Evolutionary conservation across 768 basidiomycete species (phyloP), one percentile per base, ranked within the genome.

Genomic region (Naganishia friedmannii): DNA sequence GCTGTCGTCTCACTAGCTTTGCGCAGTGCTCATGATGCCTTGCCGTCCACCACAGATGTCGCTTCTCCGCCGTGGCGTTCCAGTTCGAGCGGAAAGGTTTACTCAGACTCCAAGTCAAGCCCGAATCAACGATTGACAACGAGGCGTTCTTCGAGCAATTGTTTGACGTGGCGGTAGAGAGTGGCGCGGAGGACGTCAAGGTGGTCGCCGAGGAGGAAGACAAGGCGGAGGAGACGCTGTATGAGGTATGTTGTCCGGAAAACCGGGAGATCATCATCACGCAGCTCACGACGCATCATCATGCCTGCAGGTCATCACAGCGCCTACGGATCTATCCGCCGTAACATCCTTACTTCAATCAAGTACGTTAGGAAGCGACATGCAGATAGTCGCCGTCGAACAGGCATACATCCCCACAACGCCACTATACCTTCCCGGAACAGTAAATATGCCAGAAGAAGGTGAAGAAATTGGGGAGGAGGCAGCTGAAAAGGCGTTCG

Each of bases 131-230:
- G 3, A 37, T 15, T 5, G 70, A 45, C 9, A 58, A 66, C 21
- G 72, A 71, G 13, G 66, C 45, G 3, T 48, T 39, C 10, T 80
- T 74, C 58, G 79, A 80, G n/a, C 72, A 74, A 15, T 65, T 80
- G 13, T 80, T 79, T 63, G 79, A 80, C 15, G 48, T 77, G 6
- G 77, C 74, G 12, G 69, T 78, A 2, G 79, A 80, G 32, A 73
- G 57, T 34, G 79, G 79, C 7, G 79, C 79, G 26, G 78, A 80
- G 60, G 79, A 80, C 71, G 79, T 80, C 3, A 70, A 72, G 60
- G 71, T 77, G 32, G 54, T 72, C 0, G 69, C 70, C 29, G 60
- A 69, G 17, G 77, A 77, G 12, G 72, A 75, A 2, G 75, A 70
- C 3, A 73, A 21, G 34, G 29, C 34, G 13, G 54, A 54, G n/a